Evolutionary conservation across 1,284 basidiomycete genomes (phyloP).

Genomic region (Tremellales sp.): DNA sequence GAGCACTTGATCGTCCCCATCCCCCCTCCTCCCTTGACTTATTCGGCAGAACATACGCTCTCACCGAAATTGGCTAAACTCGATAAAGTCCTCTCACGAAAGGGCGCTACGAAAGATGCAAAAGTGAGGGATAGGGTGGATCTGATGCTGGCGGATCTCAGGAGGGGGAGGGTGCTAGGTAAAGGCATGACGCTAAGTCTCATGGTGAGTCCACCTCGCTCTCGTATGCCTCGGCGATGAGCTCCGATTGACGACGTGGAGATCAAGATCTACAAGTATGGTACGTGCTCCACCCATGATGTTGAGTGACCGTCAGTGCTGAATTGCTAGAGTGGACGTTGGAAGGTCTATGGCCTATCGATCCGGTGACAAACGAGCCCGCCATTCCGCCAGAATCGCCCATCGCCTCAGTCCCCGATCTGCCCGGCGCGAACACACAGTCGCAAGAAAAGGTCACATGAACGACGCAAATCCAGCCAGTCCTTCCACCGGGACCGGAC

Average conservation of each 20-base stretch:
- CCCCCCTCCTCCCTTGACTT: slow-evolving; percentile 12
- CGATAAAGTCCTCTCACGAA: neutral
- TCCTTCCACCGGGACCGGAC: too few species aligned
- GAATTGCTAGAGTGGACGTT: slow-evolving; percentile 31
- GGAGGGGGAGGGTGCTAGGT: slow-evolving; percentile 28
- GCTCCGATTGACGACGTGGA: slow-evolving; percentile 3
- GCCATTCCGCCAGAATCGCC: slow-evolving; percentile 22
- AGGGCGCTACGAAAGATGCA: slow-evolving; percentile 31
- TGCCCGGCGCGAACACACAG: too few species aligned
- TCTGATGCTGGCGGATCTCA: slow-evolving; percentile 25
- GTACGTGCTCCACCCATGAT: neutral
- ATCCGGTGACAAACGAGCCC: slow-evolving; percentile 18
- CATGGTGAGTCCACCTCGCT: slow-evolving; percentile 29
- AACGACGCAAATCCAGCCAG: too few species aligned
- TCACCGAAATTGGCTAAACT: slow-evolving; percentile 10
- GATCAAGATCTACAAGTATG: slow-evolving; percentile 42
- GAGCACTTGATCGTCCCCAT: slow-evolving; percentile 6
- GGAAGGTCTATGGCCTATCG: slow-evolving; percentile 47
- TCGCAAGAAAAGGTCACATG: too few species aligned
- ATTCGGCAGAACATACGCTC: neutral
- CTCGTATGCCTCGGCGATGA: neutral
- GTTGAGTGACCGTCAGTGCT: neutral
- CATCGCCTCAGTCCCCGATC: too few species aligned
- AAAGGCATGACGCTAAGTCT: slow-evolving; percentile 35
- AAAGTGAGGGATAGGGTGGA: slow-evolving; percentile 36